Evolutionary conservation across 139 green algal genomes (phyloP), one percentile per base, ranked within the genome.

Genomic region (Ulvella scutata): DNA sequence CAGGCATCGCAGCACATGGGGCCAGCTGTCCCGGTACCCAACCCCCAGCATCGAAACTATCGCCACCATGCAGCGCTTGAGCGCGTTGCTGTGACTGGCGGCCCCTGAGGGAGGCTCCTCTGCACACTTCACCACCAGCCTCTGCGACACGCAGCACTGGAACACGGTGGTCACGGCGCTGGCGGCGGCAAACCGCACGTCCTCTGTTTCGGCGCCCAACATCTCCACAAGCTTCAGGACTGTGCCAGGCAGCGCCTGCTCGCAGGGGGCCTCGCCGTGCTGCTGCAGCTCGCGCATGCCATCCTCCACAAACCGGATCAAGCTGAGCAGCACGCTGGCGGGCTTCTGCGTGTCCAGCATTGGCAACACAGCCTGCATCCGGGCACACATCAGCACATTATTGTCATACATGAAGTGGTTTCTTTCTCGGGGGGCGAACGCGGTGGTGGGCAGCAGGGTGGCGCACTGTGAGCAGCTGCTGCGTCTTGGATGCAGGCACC

Each of bases 141-240:
- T n/a, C 29, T 51, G 36, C 73, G 34, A n/a, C 38, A 67, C 34
- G 39, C 73, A 76, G 29, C 7, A 76, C 7, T 82, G 77, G 3
- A 77, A 72, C n/a, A 91, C 59, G 75, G 80, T 83, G 61, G 80
- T 75, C 31, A 95, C 81, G 6, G 80, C 83, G 40, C 80, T 67
- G 26, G 61, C 74, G 0, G 87, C 81, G 4, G 81, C 85, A 72
- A 85, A 84, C 7, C 86, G 82, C 62, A 97, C 90, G 2, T 83
- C 86, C 21, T 96, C 93, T 38, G 91, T 86, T 79, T 92, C 87
- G 2, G 88, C 87, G 2, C 37, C 75, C 61, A 96, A 81, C 76
- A 87, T 81, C 0, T 86, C 81, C 17, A 88, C 82, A 20, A 97
- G 79, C 34, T 76, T 44, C 72, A 91, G 83, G 3, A 89, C 74